Percentiles rank a stretch among this genome's conserved stretches.
Conservation (phyloP, 768 basidiomycete species). For the Termitomyces sp. region DNA sequence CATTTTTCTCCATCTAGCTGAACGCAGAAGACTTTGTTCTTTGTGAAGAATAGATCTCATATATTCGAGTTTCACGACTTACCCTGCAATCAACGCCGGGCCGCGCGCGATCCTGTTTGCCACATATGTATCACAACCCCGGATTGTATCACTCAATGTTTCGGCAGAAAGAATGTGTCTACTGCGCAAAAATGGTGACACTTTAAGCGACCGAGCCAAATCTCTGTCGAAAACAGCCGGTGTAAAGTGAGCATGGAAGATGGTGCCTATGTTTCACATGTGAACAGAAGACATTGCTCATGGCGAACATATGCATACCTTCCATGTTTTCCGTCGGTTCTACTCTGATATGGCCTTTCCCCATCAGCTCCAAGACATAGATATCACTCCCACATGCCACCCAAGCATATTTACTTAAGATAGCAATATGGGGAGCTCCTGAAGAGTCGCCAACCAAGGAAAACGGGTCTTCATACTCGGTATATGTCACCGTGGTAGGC, state of each 20-base stretch:
- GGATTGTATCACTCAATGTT: constrained; percentile 56
- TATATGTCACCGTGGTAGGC: constrained; percentile 65
- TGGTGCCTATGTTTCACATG: constrained; percentile 9
- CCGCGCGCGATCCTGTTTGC: constrained; percentile 51
- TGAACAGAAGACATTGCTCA: neutral
- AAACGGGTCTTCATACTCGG: constrained; percentile 76
- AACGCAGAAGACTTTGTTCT: constrained; percentile 48
- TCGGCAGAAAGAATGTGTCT: constrained; percentile 51
- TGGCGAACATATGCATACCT: constrained; percentile 20
- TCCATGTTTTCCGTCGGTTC: constrained; percentile 37
- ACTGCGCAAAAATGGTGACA: constrained; percentile 52
- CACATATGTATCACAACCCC: constrained; percentile 68
- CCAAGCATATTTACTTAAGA: constrained; percentile 66
- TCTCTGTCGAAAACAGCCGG: constrained; percentile 43
- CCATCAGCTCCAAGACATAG: constrained; percentile 75
- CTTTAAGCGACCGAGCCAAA: constrained; percentile 39
- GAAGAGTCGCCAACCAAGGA: constrained; percentile 45
- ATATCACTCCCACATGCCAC: constrained; percentile 70
- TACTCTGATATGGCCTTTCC: constrained; percentile 64
- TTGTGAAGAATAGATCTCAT: neutral
- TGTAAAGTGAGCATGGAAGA: constrained; percentile 51
- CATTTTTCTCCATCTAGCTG: constrained; percentile 61
- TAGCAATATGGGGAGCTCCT: constrained; percentile 50
- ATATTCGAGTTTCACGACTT: constrained; percentile 6
- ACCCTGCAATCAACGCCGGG: constrained; percentile 44